Percentiles rank a stretch among this genome's conserved stretches.
Conservation (phyloP, 208 protist species). For the Leishmania braziliensis region DNA sequence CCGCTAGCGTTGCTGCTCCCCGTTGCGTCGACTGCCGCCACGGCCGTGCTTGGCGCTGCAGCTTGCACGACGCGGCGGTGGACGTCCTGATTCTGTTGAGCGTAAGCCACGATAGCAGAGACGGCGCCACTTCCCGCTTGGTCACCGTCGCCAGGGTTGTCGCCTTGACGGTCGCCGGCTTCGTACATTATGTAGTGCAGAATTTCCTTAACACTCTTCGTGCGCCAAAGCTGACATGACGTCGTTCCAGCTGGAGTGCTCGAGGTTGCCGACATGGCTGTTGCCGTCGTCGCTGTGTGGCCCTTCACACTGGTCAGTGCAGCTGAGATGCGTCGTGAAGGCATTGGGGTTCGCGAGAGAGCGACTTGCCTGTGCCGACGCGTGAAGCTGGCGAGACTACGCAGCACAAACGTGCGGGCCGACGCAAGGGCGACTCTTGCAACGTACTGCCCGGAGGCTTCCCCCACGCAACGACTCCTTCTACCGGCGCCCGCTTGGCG, state of each 20-base stretch:
- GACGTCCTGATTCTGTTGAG: slow-evolving; percentile 34
- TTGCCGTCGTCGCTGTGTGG: neutral
- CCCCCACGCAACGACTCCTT: neutral
- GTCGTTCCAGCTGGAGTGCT: neutral
- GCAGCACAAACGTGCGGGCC: slow-evolving; percentile 65
- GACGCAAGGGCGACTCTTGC: slow-evolving; percentile 49
- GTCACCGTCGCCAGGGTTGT: neutral
- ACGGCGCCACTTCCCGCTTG: neutral
- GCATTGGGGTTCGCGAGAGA: slow-evolving; percentile 25
- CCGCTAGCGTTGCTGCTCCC: neutral
- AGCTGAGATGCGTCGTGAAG: neutral
- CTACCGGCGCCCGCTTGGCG: neutral
- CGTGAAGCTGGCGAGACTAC: slow-evolving; percentile 60
- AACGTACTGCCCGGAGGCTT: slow-evolving; percentile 30
- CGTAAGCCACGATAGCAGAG: slow-evolving; percentile 12
- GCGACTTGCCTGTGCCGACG: slow-evolving; percentile 38
- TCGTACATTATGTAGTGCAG: slow-evolving; percentile 37
- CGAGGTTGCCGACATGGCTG: neutral
- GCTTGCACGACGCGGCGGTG: slow-evolving; percentile 24
- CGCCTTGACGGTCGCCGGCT: slow-evolving; percentile 7
- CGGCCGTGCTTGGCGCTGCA: neutral
- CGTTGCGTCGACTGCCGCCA: neutral
- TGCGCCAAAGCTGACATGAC: slow-evolving; percentile 1
- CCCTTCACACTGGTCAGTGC: neutral
- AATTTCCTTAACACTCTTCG: slow-evolving; percentile 31